Conservation (phyloP, 768 basidiomycete species). For the Tulasnella sp. region DNA sequence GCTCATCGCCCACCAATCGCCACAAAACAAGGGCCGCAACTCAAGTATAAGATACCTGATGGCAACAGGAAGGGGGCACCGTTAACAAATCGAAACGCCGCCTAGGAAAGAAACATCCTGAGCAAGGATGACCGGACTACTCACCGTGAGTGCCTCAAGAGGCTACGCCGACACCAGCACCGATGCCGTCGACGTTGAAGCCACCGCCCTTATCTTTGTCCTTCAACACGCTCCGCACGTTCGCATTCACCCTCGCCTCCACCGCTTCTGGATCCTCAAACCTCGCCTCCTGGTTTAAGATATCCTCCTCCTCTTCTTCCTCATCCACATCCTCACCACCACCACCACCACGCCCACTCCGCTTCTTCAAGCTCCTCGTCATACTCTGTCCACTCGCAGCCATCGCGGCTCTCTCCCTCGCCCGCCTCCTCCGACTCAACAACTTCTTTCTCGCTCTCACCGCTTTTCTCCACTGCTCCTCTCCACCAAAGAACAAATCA, state of each 20-base stretch:
- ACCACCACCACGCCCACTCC: conserved; percentile 6
- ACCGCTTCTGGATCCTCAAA: conserved; percentile 21
- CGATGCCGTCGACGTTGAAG: background rate
- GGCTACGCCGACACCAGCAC: background rate
- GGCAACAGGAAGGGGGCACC: too few relatives aligned
- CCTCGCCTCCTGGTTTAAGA: conserved; percentile 24
- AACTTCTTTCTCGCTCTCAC: conserved; percentile 70
- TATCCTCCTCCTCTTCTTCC: conserved; percentile 24
- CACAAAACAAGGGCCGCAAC: too few relatives aligned
- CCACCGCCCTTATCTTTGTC: conserved; percentile 19
- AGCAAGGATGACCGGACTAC: background rate
- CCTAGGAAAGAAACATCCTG: background rate
- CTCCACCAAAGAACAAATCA: conserved; percentile 81
- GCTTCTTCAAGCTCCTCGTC: conserved; percentile 7
- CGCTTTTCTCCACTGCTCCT: conserved; percentile 48
- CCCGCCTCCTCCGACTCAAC: conserved; percentile 53
- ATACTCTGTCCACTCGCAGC: conserved; percentile 37
- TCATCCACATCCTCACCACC: conserved; percentile 14
- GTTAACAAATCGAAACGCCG: too few relatives aligned
- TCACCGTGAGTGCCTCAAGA: background rate
- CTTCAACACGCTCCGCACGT: conserved; percentile 24
- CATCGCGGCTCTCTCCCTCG: conserved; percentile 53
- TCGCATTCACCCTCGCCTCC: conserved; percentile 22
- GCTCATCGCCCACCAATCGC: too few relatives aligned
- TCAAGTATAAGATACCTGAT: too few relatives aligned